Percentiles rank a stretch among this genome's conserved stretches.
Evolutionary conservation across 805 yeast species (phyloP).

Genomic region (Schwanniomyces vanrijiae): DNA sequence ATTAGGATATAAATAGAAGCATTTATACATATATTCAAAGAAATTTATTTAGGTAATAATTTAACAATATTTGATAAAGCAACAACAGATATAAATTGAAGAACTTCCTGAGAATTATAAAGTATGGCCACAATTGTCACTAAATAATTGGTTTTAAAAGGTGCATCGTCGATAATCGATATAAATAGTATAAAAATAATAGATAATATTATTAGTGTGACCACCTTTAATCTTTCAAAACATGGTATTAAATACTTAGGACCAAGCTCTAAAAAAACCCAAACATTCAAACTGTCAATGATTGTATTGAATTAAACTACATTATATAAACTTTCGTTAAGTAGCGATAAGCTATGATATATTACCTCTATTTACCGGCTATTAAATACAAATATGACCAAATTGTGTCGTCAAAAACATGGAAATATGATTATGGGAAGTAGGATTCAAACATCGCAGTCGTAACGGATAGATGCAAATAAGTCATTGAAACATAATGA

Average conservation of each 20-base stretch:
- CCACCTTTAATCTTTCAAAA: constrained; percentile 18
- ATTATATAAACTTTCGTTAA: too few species aligned
- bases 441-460: neutral
- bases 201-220: constrained; percentile 13
- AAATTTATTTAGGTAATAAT: constrained; percentile 3
- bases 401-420: neutral
- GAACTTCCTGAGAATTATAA: constrained; percentile 9
- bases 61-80: constrained; percentile 5
- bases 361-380: neutral
- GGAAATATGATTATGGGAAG: neutral
- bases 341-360: neutral
- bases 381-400: neutral
- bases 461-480: neutral
- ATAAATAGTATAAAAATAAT: constrained; percentile 15
- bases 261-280: constrained; percentile 12
- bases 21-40: neutral
- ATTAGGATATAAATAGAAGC: neutral
- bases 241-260: constrained; percentile 37
- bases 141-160: constrained; percentile 9
- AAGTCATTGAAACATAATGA: neutral
- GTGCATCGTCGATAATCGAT: constrained; percentile 17
- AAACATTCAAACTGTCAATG: too few species aligned
- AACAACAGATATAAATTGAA: constrained; percentile 11
- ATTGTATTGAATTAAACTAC: too few species aligned
- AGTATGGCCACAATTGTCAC: constrained; percentile 12